Evolutionary conservation across 1,284 basidiomycete species (phyloP), one percentile per base, ranked within the genome.

Genomic region (Mycena sp.): DNA sequence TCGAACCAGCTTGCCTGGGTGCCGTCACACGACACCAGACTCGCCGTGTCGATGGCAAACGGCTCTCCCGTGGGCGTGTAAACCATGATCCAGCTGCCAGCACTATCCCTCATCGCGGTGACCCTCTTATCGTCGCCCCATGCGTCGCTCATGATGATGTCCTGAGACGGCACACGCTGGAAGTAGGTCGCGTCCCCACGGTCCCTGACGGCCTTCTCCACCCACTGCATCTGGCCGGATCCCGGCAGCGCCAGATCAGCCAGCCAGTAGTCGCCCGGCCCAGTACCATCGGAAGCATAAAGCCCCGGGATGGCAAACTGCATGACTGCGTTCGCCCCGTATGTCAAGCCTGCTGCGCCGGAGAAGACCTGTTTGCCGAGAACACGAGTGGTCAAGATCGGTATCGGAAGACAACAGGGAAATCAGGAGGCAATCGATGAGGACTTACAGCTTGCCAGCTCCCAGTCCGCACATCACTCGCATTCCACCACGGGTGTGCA

Each of bases 271-370:
- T 46, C 45, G 9, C 45, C 45, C 45, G 45, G 45, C 26, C 45
- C 45, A 2, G 45, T 16, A 29, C 45, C 45, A n/a, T 46, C 45
- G 3, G 45, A 29, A 46, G 45, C 17, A 46, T 46, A 46, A 28
- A 46, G 26, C 45, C 49, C 45, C 14, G 52, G 40, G 37, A 40
- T 40, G 52, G 32, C 21, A 23, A 55, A 41, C 21, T 55, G 52
- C 52, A 35, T 38, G 52, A 43, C 38, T 16, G 52, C 52, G 21
- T 55, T 28, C 52, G 52, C 52, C 29, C 52, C 52, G 38, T 55
- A 55, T 44, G 52, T 55, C 28, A 55, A 43, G 38, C 52, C 52
- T 29, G 52, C 52, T 35, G 38, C 28, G 52, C 52, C 52, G 19
- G 32, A 38, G 38, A 55, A 40, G 38, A 41, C 45, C 45, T 46